phyloP scores from a whole-genome alignment of 2,329 filamentous ascomycete genomes.

The Stachybotrys chlorohalonatus region DNA sequence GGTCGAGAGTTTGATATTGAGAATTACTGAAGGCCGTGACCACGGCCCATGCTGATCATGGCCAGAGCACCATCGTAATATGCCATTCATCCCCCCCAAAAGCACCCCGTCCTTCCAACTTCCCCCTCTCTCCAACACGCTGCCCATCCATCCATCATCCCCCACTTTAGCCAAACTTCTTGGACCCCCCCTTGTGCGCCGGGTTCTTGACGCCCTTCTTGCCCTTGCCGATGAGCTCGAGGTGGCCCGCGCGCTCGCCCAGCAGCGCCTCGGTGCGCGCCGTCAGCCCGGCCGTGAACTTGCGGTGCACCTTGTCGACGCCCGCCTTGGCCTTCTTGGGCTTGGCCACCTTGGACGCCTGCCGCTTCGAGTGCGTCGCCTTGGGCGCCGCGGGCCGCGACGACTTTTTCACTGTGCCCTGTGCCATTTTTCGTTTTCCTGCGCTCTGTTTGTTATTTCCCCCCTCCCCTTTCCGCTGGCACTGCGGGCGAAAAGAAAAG shows the following conservation, averaged over 20 bases:
- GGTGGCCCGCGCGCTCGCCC: conserved; percentile 48
- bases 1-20: conserved; percentile 17
- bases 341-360: conserved; percentile 39
- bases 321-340: conserved; percentile 34
- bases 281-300: conserved; percentile 45
- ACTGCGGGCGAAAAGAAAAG: no score
- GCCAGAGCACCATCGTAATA: no score
- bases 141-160: not conserved
- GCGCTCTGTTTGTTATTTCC: not conserved
- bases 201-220: conserved; percentile 35
- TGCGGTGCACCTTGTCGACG: conserved; percentile 45
- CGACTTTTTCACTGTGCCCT: conserved; percentile 43
- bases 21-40: conserved; percentile 1
- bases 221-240: conserved; percentile 50
- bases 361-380: conserved; percentile 30
- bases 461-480: no score
- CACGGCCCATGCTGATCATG: not conserved
- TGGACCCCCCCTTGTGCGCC: conserved; percentile 37
- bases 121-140: not conserved
- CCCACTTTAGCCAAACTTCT: conserved; percentile 43
- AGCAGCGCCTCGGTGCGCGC: conserved; percentile 48
- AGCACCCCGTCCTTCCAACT: not conserved
- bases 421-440: conserved; percentile 33
- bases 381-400: conserved; percentile 29
- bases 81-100: no score